These are phyloP conservation scores for Strobilomyces confusus DNA, from an alignment of 768 basidiomycete genomes.

Conservation along the genomic window DNA sequence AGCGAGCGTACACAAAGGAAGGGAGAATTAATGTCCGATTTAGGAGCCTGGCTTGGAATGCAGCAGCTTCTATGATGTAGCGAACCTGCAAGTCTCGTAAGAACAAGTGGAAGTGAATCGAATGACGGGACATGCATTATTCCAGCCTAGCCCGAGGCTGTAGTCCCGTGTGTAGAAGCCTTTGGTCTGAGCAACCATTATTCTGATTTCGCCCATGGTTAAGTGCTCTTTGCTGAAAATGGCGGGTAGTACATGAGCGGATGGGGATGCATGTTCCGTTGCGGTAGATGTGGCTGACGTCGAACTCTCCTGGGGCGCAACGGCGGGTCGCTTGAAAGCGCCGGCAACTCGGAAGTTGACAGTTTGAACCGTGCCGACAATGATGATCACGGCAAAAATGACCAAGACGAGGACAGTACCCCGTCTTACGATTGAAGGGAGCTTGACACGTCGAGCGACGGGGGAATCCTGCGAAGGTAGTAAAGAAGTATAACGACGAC, in stretches of 20 bases:
- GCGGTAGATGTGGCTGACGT: not conserved
- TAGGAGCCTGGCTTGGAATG: slow-evolving; percentile 36
- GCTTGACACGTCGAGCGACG: slow-evolving; percentile 3
- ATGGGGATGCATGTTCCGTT: not conserved
- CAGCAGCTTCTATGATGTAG: slow-evolving; percentile 42
- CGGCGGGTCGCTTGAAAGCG: slow-evolving; percentile 4
- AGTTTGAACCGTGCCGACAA: slow-evolving; percentile 8
- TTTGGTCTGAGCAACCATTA: slow-evolving; percentile 35
- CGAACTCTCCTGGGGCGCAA: not conserved
- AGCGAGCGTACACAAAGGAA: slow-evolving; percentile 41
- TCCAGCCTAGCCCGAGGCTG: slow-evolving; percentile 45
- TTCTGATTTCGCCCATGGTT: slow-evolving; percentile 29
- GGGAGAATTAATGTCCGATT: slow-evolving; percentile 41
- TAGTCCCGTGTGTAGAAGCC: slow-evolving; percentile 41
- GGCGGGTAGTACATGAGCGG: not conserved
- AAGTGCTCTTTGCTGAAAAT: slow-evolving; percentile 16
- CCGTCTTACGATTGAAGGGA: slow-evolving; percentile 1
- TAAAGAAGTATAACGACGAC: slow-evolving; percentile 11
- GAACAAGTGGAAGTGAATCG: not conserved
- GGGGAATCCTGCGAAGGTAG: slow-evolving; percentile 4
- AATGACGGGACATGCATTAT: slow-evolving; percentile 31
- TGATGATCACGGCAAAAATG: slow-evolving; percentile 4
- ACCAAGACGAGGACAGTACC: slow-evolving; percentile 4
- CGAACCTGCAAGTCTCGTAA: slow-evolving; percentile 31
- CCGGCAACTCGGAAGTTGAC: slow-evolving; percentile 10